Evolutionary conservation across 2,329 filamentous ascomycete species (phyloP).

Genomic region (Cordyceps cicadae): DNA sequence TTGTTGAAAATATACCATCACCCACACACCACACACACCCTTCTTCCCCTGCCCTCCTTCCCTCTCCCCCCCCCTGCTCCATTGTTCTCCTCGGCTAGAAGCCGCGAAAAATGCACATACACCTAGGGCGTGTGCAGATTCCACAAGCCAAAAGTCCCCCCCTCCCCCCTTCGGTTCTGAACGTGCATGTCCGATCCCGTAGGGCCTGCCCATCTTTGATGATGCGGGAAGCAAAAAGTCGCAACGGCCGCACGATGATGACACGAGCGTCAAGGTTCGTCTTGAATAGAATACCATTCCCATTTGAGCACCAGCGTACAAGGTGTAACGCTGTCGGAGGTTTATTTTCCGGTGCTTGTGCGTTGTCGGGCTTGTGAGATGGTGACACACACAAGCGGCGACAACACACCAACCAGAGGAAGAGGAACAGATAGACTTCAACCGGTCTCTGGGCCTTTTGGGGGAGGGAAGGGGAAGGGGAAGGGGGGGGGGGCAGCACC

Average conservation of each 20-base stretch:
- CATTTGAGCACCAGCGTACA: too few species aligned
- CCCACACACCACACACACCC: neutral
- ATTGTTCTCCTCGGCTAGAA: neutral
- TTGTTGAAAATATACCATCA: neutral
- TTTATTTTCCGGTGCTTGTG: too few species aligned
- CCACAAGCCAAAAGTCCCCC: neutral
- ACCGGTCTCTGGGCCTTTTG: too few species aligned
- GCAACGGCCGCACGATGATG: neutral
- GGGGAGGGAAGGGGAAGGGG: too few species aligned
- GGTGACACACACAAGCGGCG: too few species aligned
- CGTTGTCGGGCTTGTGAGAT: too few species aligned
- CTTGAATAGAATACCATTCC: too few species aligned
- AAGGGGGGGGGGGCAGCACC: too few species aligned
- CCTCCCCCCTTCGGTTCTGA: neutral
- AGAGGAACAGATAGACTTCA: too few species aligned
- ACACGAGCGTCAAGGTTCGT: neutral
- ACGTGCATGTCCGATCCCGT: neutral
- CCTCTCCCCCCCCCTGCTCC: neutral
- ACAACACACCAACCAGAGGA: too few species aligned
- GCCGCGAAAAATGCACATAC: neutral
- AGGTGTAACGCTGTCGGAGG: too few species aligned
- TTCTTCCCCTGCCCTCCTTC: too few species aligned
- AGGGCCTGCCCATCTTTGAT: neutral
- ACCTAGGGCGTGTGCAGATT: neutral
- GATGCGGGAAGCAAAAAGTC: neutral